phyloP scores from a whole-genome alignment of 192 early-diverging fungal species.

The Linnemannia zychae region DNA sequence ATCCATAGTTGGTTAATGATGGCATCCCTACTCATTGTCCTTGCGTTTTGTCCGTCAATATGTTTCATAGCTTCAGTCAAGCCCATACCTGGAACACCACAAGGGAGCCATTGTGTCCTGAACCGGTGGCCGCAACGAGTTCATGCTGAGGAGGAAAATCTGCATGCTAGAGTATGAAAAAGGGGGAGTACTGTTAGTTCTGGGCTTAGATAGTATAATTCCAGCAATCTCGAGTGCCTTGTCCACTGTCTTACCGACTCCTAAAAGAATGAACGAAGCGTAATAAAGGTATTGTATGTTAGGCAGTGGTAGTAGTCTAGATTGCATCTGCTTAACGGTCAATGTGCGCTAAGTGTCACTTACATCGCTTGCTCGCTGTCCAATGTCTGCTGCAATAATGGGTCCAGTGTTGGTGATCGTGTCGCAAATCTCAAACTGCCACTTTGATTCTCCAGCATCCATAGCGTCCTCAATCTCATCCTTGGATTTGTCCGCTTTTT shows the following conservation, averaged over 20 bases:
- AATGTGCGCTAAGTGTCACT: not conserved
- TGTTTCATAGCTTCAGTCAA: not conserved
- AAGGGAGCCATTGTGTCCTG: constrained; percentile 63
- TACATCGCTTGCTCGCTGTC: constrained; percentile 66
- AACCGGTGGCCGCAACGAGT: constrained; percentile 67
- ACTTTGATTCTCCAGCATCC: constrained; percentile 54
- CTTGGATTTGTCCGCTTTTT: constrained; percentile 42
- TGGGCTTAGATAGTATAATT: too few relatives aligned
- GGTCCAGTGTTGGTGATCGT: constrained; percentile 84
- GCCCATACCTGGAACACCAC: constrained; percentile 65
- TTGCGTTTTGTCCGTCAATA: not conserved
- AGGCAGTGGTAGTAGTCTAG: not conserved
- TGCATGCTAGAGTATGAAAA: constrained; percentile 19
- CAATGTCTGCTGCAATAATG: constrained; percentile 80
- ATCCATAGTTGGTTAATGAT: not conserved
- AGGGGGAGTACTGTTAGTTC: not conserved
- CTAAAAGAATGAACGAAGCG: not conserved
- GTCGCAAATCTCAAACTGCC: constrained; percentile 81
- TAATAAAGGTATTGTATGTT: not conserved
- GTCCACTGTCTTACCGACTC: constrained; percentile 14
- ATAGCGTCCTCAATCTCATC: constrained; percentile 40
- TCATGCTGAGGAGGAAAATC: constrained; percentile 59
- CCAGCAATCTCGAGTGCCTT: not conserved
- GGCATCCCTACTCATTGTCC: not conserved
- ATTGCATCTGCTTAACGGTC: not conserved